Percentiles rank a stretch among this genome's conserved stretches.
Conservation (phyloP, 176 grass and related monocot genomes). For the Zoysia pacifica region DNA sequence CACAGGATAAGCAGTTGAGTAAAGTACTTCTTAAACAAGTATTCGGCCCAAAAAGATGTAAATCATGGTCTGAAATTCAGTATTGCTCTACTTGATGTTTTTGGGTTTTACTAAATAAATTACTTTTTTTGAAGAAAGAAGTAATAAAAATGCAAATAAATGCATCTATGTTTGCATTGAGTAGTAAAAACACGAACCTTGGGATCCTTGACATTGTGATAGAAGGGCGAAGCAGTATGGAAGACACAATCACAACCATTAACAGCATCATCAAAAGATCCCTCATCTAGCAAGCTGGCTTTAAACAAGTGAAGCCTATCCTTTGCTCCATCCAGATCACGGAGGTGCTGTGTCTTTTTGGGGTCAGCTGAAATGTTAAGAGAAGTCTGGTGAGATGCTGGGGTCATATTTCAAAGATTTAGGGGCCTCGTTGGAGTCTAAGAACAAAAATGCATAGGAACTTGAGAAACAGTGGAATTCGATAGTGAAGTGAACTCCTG, state of each 20-base stretch:
- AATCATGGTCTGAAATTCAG: not conserved
- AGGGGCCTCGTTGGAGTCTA: not conserved
- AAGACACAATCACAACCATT: constrained; percentile 55
- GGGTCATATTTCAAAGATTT: not conserved
- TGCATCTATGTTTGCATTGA: not conserved
- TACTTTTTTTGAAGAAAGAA: not conserved
- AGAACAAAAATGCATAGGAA: too few species aligned
- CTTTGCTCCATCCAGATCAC: constrained; percentile 46
- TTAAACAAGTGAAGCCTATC: constrained; percentile 61
- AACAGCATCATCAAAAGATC: constrained; percentile 46
- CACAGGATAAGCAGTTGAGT: not conserved
- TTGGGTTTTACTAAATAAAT: not conserved
- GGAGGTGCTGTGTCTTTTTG: constrained; percentile 57
- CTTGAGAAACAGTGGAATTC: too few species aligned
- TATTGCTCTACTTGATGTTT: not conserved
- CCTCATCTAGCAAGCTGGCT: constrained; percentile 59
- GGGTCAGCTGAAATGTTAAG: constrained; percentile 50
- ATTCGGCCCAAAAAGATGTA: not conserved
- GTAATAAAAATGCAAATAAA: constrained; percentile 15
- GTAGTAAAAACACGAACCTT: constrained; percentile 34
- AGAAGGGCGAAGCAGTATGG: constrained; percentile 66
- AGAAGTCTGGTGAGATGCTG: not conserved
- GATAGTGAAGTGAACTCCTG: too few species aligned
- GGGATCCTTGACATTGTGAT: constrained; percentile 51
- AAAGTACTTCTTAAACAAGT: not conserved